Evolutionary conservation across 805 yeast species (phyloP).

Genomic region (Yamadazyma ubonensis): DNA sequence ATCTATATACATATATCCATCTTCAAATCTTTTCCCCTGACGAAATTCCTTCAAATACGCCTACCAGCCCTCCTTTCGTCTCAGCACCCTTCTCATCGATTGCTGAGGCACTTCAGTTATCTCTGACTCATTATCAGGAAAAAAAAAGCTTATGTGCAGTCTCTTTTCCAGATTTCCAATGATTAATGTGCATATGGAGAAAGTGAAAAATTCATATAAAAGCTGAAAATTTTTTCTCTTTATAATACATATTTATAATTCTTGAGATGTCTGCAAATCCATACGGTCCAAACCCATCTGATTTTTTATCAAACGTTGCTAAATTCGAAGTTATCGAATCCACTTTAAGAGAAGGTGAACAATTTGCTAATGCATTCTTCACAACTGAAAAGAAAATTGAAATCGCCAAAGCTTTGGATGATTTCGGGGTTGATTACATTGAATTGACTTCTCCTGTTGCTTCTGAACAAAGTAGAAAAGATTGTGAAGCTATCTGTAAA

Average conservation of each 20-base stretch:
- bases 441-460: conserved; percentile 98
- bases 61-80: not conserved
- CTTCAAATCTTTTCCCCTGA: not conserved
- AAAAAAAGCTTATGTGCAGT: conserved; percentile 2
- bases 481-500: conserved; percentile 98
- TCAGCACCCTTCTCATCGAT: conserved; percentile 4
- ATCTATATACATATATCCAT: not conserved
- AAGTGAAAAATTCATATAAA: conserved; percentile 7
- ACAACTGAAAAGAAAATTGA: conserved; percentile 92
- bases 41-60: not conserved
- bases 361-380: conserved; percentile 96
- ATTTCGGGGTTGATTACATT: conserved; percentile 96
- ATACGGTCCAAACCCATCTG: conserved; percentile 94
- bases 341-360: conserved; percentile 97
- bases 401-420: conserved; percentile 95
- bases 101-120: conserved; percentile 5
- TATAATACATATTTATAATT: not conserved
- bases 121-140: conserved; percentile 12
- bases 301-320: conserved; percentile 83
- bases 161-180: not conserved
- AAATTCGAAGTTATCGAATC: conserved; percentile 91
- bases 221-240: conserved; percentile 6
- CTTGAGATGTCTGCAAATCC: conserved; percentile 52
- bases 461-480: conserved; percentile 85
- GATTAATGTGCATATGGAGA: conserved; percentile 4